Base-by-base conservation (phyloP, 768 basidiomycete species). In the Psilocybe sp. region DNA sequence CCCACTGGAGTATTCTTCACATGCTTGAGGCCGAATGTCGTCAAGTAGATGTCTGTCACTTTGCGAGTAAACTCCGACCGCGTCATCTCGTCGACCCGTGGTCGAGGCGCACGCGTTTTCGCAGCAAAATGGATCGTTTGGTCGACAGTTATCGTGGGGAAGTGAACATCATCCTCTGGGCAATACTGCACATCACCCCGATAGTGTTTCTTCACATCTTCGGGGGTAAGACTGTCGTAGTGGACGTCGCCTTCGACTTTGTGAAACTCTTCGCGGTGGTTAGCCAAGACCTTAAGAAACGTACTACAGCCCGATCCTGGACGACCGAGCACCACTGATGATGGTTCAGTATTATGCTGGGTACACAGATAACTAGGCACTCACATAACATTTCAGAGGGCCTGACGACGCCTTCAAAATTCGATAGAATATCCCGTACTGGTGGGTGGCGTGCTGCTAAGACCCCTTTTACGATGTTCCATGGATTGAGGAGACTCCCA, bases 251-350 rank as follows among this genome's bases (percentile, higher is more conserved):
- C 92, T 32, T 81, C 66, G 15, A 95, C 78, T 2, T 70, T 61
- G 49, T 89, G 75, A 58, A 77, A 95, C 51, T 86, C 86, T 3
- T 72, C 70, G 1, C 84, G 79, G 54, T 84, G 82, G 61, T 94
- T 93, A 14, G 92, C 78, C 43, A 96, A 77, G 0, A 79, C 77
- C 65, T 92, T 92, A 47, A 97, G 79, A 43, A 97, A 74, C 0
- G 93, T 92, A 23, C 79, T 84, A 63, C 92, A 95, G 2, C 93
- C 92, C 0, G 89, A 83, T 12, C 88, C 88, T 0, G 92, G 92
- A 28, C 90, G 78, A 18, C 92, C 92, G 19, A 94, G 78, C 10
- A 93, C 92, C 13, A 95, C 87, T 88, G 58, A 15, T 44, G 19
- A 42, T 23, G 31, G 40, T 3, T 23, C 28, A 14, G 43, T 19